Conservation (phyloP, 1,284 basidiomycete genomes). For the Paramarasmius palmivorus region DNA sequence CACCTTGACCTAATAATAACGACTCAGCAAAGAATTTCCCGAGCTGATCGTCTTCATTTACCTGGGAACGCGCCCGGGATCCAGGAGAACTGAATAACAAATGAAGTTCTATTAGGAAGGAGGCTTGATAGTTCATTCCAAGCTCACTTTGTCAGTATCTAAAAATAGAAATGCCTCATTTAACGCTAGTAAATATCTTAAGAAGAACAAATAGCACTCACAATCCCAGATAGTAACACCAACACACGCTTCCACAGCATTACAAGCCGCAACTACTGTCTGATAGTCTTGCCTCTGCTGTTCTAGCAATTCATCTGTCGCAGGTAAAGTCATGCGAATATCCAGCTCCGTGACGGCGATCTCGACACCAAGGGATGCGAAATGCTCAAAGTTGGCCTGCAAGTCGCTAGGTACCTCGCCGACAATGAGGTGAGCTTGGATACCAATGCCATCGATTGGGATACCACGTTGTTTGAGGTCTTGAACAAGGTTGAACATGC, state of each 20-base stretch:
- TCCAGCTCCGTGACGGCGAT: constrained; percentile 65
- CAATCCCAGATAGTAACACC: constrained; percentile 59
- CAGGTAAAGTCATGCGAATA: constrained; percentile 56
- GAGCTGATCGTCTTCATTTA: too few species aligned
- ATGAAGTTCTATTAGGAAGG: too few species aligned
- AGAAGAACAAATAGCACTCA: background rate
- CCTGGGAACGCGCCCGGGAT: constrained; percentile 47
- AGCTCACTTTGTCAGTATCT: constrained; percentile 21
- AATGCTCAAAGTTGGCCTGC: constrained; percentile 44
- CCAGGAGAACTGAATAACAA: constrained; percentile 61
- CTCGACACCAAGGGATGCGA: constrained; percentile 54
- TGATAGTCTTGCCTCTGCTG: constrained; percentile 59
- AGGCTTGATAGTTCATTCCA: too few species aligned
- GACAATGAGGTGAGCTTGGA: constrained; percentile 55
- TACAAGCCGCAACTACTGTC: constrained; percentile 53
- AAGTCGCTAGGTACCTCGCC: constrained; percentile 46
- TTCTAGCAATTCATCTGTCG: constrained; percentile 41
- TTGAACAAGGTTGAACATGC: constrained; percentile 50
- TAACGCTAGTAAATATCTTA: background rate
- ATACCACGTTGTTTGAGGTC: constrained; percentile 42
- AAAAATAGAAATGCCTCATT: background rate
- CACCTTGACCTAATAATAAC: constrained; percentile 52
- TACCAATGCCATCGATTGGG: constrained; percentile 58
- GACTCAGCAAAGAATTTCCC: too few species aligned
- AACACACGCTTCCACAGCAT: constrained; percentile 47